Base-by-base conservation (phyloP, 2,329 filamentous ascomycete genomes). In the Colletotrichum liriopes region DNA sequence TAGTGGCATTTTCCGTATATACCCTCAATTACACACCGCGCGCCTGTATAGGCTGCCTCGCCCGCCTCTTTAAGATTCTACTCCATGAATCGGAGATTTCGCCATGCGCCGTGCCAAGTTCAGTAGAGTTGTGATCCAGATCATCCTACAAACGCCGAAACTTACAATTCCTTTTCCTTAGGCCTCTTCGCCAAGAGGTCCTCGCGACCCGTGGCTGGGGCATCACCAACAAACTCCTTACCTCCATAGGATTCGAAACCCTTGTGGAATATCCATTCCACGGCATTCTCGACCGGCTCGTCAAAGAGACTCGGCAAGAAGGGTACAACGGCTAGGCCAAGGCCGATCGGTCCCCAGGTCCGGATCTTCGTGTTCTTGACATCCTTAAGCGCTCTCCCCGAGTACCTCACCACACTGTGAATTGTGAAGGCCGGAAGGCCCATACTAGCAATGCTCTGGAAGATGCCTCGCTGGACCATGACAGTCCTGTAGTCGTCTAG, bases 371-470 rank as follows among this genome's bases (percentile, higher is more conserved):
- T 86, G 79, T 93, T 97, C 86, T 96, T 96, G 26, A 87, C 86
- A 77, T 93, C 87, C 84, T 96, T 98, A 85, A 99, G 82, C n/a
- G 94, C 94, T 49, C 87, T 87, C 0, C 96, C 95, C 0, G 94
- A 95, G 79, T 99, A 98, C 73, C 91, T 90, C 63, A 99, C 96
- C 7, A 98, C 93, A 73, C 92, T 95, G 82, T 98, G 96, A 70
- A 98, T 98, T 0, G 95, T 98, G 74, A 98, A 94, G 0, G 95
- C 96, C 0, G 96, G 96, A 75, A 98, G 82, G 2, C 94, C 96
- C 96, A 99, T 99, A 78, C 91, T 94, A 0, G 96, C 96, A 59
- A 99, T 74, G 75, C 91, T 91, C 84, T 99, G 96, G 84, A 99
- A 99, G 29, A 98, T 88, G 1, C 91, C 95, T 74, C 96, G 87